Conservation (phyloP, 2,329 filamentous ascomycete genomes). For the Exophiala spinifera region DNA sequence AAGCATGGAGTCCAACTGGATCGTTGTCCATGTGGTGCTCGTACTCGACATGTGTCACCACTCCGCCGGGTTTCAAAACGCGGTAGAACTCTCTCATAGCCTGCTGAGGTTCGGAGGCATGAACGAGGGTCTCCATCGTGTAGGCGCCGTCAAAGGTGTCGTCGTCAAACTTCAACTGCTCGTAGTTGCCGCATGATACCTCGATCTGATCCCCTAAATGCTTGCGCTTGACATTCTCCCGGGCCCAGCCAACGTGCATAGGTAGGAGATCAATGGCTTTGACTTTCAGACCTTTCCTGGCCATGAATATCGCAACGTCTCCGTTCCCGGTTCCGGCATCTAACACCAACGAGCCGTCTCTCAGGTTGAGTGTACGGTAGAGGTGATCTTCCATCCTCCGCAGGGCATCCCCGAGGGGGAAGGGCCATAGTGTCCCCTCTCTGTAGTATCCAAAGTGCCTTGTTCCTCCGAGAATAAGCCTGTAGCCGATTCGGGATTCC, state of each 20-base stretch:
- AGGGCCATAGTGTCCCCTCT: conserved; percentile 47
- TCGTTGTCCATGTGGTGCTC: conserved; percentile 47
- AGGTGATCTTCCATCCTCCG: conserved; percentile 53
- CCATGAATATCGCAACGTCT: conserved; percentile 51
- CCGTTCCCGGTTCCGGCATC: conserved; percentile 54
- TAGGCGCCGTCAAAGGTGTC: conserved; percentile 51
- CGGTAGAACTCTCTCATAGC: conserved; percentile 49
- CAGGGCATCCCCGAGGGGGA: conserved; percentile 45
- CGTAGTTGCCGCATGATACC: conserved; percentile 50
- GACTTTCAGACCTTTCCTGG: conserved; percentile 41
- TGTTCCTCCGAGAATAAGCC: conserved; percentile 44
- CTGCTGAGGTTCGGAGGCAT: conserved; percentile 47
- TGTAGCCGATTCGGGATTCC: conserved; percentile 40
- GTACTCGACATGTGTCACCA: conserved; percentile 38
- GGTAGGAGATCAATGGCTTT: conserved; percentile 51
- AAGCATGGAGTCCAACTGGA: conserved; percentile 29
- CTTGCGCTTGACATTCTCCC: conserved; percentile 38
- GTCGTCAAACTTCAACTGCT: conserved; percentile 46
- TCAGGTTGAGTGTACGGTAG: conserved; percentile 38
- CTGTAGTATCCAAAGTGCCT: conserved; percentile 53
- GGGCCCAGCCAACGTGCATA: conserved; percentile 47
- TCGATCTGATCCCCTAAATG: conserved; percentile 38
- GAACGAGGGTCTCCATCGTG: conserved; percentile 57
- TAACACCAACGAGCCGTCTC: conserved; percentile 44
- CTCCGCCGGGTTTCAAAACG: conserved; percentile 48